These are phyloP conservation scores for Gentiana macrophylla DNA, from an alignment of 257 asterid genomes.

Conservation along the genomic window DNA sequence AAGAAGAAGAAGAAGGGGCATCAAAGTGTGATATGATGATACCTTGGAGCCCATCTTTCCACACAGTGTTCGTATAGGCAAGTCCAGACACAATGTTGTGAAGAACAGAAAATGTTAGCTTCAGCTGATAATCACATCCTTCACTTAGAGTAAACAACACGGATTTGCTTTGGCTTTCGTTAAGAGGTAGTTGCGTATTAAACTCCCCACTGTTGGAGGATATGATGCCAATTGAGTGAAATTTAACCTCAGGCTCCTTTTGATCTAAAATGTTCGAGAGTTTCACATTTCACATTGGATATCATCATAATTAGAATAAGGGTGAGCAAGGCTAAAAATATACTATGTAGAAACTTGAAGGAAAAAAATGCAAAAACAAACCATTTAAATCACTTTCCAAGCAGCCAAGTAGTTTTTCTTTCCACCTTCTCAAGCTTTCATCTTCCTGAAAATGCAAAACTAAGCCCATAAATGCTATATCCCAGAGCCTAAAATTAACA, in stretches of 20 bases:
- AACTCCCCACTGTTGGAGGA: slow-evolving; percentile 60
- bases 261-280: slow-evolving; percentile 25
- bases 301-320: background rate
- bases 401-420: slow-evolving; percentile 77
- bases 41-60: slow-evolving; percentile 73
- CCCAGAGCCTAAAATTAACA: background rate
- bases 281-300: slow-evolving; percentile 5
- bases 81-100: slow-evolving; percentile 76
- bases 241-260: slow-evolving; percentile 71
- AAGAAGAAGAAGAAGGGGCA: no score
- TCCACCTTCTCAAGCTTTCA: slow-evolving; percentile 77
- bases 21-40: slow-evolving; percentile 7
- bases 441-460: slow-evolving; percentile 38
- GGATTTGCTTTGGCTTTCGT: slow-evolving; percentile 31
- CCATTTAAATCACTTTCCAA: slow-evolving; percentile 61
- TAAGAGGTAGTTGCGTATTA: slow-evolving; percentile 46
- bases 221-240: slow-evolving; percentile 53
- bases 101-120: slow-evolving; percentile 60
- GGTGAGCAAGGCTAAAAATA: background rate
- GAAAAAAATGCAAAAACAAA: slow-evolving; percentile 16
- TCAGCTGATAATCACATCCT: slow-evolving; percentile 56
- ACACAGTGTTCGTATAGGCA: slow-evolving; percentile 58
- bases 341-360: background rate
- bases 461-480: no score
- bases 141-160: slow-evolving; percentile 49